Evolutionary conservation across 345 rosid species (phyloP).

Genomic region (Syzygium grande): DNA sequence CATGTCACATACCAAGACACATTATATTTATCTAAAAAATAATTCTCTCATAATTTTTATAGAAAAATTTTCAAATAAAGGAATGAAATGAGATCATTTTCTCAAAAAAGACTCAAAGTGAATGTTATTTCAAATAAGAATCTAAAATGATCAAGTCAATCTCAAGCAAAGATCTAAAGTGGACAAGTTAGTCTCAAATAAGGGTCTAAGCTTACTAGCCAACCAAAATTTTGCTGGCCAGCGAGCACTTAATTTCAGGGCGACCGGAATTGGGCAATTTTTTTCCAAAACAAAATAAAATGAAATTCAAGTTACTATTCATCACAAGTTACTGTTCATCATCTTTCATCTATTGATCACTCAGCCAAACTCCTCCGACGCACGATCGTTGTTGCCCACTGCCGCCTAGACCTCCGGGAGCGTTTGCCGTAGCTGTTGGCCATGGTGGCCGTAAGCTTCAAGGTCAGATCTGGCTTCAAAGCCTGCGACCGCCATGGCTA

Average conservation of each 20-base stretch:
- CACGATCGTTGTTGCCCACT: neutral
- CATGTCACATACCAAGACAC: neutral
- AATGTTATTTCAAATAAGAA: too few relatives aligned
- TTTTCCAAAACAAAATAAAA: neutral
- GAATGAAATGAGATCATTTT: too few relatives aligned
- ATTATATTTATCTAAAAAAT: neutral
- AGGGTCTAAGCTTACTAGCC: too few relatives aligned
- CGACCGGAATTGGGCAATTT: neutral
- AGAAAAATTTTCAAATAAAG: too few relatives aligned
- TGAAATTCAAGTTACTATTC: neutral
- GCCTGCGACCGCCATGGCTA: neutral
- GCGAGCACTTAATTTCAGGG: neutral
- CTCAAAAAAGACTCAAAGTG: too few relatives aligned
- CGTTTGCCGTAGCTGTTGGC: neutral
- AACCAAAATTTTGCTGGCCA: neutral
- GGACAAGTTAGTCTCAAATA: too few relatives aligned
- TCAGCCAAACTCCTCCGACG: neutral
- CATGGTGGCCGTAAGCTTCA: neutral
- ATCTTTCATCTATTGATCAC: neutral
- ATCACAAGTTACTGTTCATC: neutral
- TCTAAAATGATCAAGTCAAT: fast-evolving
- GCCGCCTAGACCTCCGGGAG: neutral
- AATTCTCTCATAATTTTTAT: neutral
- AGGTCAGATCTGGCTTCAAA: neutral
- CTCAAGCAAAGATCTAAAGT: too few relatives aligned